Evolutionary conservation across 78 protist genomes (phyloP).

Genomic region (slime mould (Dictyostelium discoideum)): DNA sequence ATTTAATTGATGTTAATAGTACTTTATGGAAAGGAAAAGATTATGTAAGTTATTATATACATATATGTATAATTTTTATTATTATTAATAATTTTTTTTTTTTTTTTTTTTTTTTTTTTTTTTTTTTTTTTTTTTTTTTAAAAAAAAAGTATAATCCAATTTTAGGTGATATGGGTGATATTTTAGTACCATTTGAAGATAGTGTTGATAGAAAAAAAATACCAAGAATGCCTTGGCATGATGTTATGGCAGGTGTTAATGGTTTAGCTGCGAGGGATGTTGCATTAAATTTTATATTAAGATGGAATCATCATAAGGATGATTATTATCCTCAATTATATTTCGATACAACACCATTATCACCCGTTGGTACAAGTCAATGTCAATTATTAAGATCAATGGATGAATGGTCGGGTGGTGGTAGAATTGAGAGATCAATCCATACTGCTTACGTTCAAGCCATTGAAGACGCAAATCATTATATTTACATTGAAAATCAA

Average conservation of each 20-base stretch:
- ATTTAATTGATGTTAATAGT: conserved; percentile 64
- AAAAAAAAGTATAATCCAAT: conserved; percentile 47
- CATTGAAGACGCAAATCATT: conserved; percentile 86
- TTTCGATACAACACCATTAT: conserved; percentile 62
- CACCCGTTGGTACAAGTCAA: conserved; percentile 29
- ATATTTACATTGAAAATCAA: conserved; percentile 93
- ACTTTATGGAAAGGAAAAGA: conserved; percentile 83
- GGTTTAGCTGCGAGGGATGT: conserved; percentile 85
- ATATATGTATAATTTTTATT: neutral
- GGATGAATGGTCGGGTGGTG: conserved; percentile 87
- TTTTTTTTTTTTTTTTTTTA: too few relatives aligned
- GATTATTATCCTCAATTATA: conserved; percentile 71
- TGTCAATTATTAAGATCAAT: conserved; percentile 79
- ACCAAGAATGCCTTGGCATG: conserved; percentile 89
- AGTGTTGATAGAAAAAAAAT: conserved; percentile 68
- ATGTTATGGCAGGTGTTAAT: conserved; percentile 76
- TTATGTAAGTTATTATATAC: conserved; percentile 21
- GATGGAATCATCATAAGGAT: conserved; percentile 85
- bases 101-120: too few relatives aligned
- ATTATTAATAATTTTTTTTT: neutral
- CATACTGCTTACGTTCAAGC: conserved; percentile 84
- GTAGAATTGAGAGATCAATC: conserved; percentile 77
- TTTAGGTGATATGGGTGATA: conserved; percentile 74
- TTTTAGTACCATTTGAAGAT: conserved; percentile 58
- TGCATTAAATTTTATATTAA: conserved; percentile 74